Base-by-base conservation (phyloP, 495 filamentous ascomycete genomes). In the Aspergillus hancockii region DNA sequence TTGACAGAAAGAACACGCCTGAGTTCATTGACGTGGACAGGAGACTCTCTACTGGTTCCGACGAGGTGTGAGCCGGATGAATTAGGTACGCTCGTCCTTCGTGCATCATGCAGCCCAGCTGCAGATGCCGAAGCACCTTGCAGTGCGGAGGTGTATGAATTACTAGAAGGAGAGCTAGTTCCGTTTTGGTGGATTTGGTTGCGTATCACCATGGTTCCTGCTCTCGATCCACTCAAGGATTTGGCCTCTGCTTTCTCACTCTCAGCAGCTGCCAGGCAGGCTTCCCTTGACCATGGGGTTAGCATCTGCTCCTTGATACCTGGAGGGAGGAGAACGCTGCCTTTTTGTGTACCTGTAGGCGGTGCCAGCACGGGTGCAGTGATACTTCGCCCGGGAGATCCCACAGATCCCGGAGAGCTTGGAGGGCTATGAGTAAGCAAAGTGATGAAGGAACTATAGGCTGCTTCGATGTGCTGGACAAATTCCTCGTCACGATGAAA, bases 21-120 rank as follows among this genome's bases (percentile, higher is more conserved):
- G 59, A 97, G 79, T 64, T 96, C 91, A 56, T 92, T 91, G n/a
- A 96, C 87, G 36, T 89, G 87, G n/a, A 92, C 85, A 12, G 91
- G 85, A 18, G 83, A 87, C 28, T 82, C 86, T 57, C 84, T 72
- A 66, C 76, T 85, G 30, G 86, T 86, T 50, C 79, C 79, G 60
- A 78, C 82, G 30, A 76, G 73, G 18, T 79, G 78, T 18, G 81
- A 76, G 28, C 75, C 78, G 0, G 87, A 85, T 3, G 66, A 71
- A 23, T 81, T 80, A 18, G 75, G 76, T 31, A 72, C 60, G 54
- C 75, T 81, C 53, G 67, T 71, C 18, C 72, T 71, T 31, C 77
- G 74, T 43, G 70, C 59, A 28, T 69, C 62, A 12, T 68, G 67
- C 7, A 68, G 61, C 38, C 67, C 67, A 12, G 72, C 67, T 46